A percentile compares a stretch with the other conserved stretches of the same genome.
Conservation (phyloP, 176 grass and related monocot genomes). For the Carex scoparia region DNA sequence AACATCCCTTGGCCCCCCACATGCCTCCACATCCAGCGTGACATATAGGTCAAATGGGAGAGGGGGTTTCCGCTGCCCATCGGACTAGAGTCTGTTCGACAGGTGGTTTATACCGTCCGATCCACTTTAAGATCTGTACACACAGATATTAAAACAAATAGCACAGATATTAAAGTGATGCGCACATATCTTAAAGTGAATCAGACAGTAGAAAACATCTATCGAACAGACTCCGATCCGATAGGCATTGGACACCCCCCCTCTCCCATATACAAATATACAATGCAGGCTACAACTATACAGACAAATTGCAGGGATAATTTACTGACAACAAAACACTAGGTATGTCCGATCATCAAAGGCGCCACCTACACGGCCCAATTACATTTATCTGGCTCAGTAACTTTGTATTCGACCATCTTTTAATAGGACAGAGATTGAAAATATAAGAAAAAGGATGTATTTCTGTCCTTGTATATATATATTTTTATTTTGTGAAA, state of each 20-base stretch:
- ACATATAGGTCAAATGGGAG: not conserved
- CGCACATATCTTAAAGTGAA: too few relatives aligned
- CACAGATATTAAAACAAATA: too few relatives aligned
- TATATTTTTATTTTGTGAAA: not conserved
- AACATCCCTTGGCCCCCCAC: not conserved
- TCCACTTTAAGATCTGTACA: too few relatives aligned
- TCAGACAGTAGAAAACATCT: too few relatives aligned
- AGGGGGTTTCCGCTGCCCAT: too few relatives aligned
- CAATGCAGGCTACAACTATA: not conserved
- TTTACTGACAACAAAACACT: not conserved
- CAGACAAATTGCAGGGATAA: not conserved
- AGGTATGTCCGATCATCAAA: not conserved
- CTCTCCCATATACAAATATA: not conserved
- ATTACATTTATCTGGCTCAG: not conserved
- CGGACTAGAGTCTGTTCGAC: too few relatives aligned
- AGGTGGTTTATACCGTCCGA: too few relatives aligned
- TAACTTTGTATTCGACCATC: not conserved
- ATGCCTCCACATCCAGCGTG: not conserved
- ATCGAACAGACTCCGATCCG: too few relatives aligned
- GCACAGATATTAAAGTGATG: too few relatives aligned
- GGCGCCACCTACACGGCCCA: not conserved
- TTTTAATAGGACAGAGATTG: not conserved
- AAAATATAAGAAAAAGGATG: not conserved
- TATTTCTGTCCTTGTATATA: not conserved
- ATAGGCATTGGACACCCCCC: too few relatives aligned